These are phyloP conservation scores for Carex sylvatica DNA, from an alignment of 202 grass and related monocot species.

Conservation along the genomic window DNA sequence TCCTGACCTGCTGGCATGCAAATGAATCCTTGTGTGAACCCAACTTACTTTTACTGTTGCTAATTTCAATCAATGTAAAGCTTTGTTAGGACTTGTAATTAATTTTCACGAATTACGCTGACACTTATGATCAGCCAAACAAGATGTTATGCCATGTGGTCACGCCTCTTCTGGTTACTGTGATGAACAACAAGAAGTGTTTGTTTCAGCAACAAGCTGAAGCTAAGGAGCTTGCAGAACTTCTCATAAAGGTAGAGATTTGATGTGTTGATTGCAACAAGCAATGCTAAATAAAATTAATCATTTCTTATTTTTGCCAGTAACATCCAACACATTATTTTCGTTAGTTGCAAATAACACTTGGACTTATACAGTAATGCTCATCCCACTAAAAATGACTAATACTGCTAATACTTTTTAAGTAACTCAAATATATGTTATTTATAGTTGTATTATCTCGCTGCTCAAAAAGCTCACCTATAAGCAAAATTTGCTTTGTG, in stretches of 20 bases:
- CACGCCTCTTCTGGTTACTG: conserved; percentile 7
- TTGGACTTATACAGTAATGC: background rate
- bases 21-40: background rate
- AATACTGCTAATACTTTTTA: background rate
- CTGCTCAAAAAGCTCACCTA: too few relatives aligned
- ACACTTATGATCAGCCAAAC: background rate
- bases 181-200: conserved; percentile 18
- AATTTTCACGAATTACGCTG: background rate
- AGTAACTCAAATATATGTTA: background rate
- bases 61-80: background rate
- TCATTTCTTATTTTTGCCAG: background rate
- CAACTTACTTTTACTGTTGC: background rate
- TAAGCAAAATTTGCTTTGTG: too few relatives aligned
- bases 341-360: background rate
- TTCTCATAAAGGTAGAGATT: conserved; percentile 15
- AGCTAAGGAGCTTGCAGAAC: conserved; percentile 6
- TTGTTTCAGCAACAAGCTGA: conserved; percentile 1
- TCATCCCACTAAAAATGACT: background rate
- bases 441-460: background rate
- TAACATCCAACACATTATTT: background rate
- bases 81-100: background rate
- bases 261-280: too few relatives aligned
- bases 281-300: too few relatives aligned
- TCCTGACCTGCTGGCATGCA: background rate
- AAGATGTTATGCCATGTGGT: background rate